phyloP scores from a whole-genome alignment of 1,284 basidiomycete genomes.

The Peniophora sp. region DNA sequence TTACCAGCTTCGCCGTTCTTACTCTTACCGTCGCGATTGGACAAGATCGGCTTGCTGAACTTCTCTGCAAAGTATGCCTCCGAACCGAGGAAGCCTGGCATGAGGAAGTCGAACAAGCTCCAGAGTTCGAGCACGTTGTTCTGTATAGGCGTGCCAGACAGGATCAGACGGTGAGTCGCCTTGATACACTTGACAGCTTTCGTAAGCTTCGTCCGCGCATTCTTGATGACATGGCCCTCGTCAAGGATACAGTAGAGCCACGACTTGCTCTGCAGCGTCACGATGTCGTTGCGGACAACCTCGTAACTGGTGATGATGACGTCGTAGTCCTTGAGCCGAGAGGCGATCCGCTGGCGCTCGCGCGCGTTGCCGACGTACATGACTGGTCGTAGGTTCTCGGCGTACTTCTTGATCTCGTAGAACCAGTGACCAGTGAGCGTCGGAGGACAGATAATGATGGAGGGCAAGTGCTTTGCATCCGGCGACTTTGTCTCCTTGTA shows the following conservation, averaged over 20 bases:
- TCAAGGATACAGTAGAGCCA: constrained; percentile 98
- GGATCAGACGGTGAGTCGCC: constrained; percentile 88
- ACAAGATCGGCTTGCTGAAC: constrained; percentile 93
- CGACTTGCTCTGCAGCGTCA: constrained; percentile 62
- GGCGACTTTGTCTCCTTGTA: constrained; percentile 64
- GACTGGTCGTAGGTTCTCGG: constrained; percentile 78
- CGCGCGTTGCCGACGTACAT: constrained; percentile 88
- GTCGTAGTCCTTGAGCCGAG: constrained; percentile 69
- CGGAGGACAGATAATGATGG: constrained; percentile 93
- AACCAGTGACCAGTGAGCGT: constrained; percentile 98
- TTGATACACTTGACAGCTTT: constrained; percentile 91
- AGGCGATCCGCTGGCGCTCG: constrained; percentile 70
- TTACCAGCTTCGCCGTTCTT: constrained; percentile 91
- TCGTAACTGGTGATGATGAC: constrained; percentile 97
- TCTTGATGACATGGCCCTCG: constrained; percentile 99
- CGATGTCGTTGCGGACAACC: constrained; percentile 92
- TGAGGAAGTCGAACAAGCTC: constrained; percentile 98
- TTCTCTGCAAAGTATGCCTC: constrained; percentile 94
- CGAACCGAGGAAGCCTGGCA: constrained; percentile 97
- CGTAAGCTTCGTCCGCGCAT: constrained; percentile 95
- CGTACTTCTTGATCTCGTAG: constrained; percentile 94
- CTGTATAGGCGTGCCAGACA: constrained; percentile 98
- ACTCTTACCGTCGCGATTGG: constrained; percentile 91
- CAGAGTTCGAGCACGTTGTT: constrained; percentile 98
- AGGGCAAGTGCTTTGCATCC: constrained; percentile 84